phyloP scores from a whole-genome alignment of 2,329 filamentous ascomycete species.

The Dryadomyces sulphureus region DNA sequence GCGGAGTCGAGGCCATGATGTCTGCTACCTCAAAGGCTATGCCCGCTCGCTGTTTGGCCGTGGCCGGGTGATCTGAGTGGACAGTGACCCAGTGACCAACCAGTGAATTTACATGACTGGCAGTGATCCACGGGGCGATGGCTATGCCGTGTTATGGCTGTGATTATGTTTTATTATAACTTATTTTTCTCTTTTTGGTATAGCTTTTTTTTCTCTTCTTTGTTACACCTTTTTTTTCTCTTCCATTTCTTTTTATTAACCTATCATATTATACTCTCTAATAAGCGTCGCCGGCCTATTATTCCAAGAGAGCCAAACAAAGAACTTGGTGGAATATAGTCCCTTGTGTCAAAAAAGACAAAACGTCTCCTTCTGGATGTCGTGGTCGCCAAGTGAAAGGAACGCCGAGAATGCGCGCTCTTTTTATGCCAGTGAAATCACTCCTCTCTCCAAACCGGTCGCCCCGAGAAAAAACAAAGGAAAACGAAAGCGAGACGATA shows the following conservation, averaged over 20 bases:
- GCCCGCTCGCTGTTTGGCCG: constrained; percentile 61
- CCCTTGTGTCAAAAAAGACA: neutral
- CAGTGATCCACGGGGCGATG: constrained; percentile 77
- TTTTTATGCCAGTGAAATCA: neutral
- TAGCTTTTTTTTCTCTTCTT: neutral
- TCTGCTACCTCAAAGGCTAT: constrained; percentile 49
- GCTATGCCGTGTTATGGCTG: constrained; percentile 20
- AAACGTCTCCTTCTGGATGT: neutral
- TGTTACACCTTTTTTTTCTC: neutral
- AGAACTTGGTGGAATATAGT: neutral
- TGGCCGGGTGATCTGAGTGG: constrained; percentile 68
- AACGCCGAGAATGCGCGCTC: constrained; percentile 1
- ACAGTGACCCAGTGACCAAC: constrained; percentile 51
- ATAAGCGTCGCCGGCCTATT: neutral
- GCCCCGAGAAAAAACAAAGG: neutral
- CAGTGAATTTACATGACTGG: constrained; percentile 67
- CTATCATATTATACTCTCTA: neutral
- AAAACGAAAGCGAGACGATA: neutral
- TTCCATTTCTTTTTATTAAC: neutral
- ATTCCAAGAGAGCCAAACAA: neutral
- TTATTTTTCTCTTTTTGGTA: neutral
- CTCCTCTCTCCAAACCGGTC: neutral
- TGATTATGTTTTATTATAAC: neutral
- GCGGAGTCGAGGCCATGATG: constrained; percentile 52
- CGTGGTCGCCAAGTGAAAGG: neutral